These are phyloP conservation scores for Rhodotorula sp. DNA, from an alignment of 1,284 basidiomycete species.

Conservation along the genomic window DNA sequence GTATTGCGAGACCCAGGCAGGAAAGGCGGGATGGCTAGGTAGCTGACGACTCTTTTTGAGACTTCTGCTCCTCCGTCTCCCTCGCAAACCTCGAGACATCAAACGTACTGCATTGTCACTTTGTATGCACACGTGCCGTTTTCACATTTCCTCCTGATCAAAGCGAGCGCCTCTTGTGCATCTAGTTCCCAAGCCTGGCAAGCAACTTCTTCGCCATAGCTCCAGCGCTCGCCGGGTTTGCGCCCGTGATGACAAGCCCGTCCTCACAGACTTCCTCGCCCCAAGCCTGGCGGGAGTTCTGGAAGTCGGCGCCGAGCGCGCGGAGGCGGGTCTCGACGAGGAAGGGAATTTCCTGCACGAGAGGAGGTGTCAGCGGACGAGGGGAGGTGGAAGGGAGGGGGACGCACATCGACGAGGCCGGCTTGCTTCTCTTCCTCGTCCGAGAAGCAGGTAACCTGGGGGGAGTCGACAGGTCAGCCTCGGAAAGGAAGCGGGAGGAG, in stretches of 20 bases:
- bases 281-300: conserved; percentile 60
- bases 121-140: neutral
- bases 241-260: conserved; percentile 61
- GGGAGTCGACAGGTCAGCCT: conserved; percentile 25
- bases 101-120: too few species aligned
- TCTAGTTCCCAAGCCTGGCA: conserved; percentile 30
- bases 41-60: too few species aligned
- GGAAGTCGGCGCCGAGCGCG: conserved; percentile 63
- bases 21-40: too few species aligned
- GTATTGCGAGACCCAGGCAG: neutral
- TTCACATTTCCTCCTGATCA: neutral
- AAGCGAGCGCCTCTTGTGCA: neutral
- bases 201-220: conserved; percentile 57
- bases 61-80: too few species aligned
- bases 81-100: too few species aligned
- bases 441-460: conserved; percentile 64
- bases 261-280: conserved; percentile 54
- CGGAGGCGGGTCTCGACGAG: conserved; percentile 63
- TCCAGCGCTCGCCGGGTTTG: conserved; percentile 63
- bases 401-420: conserved; percentile 45
- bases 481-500: neutral
- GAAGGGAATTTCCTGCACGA: conserved; percentile 60
- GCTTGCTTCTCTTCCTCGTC: conserved; percentile 64
- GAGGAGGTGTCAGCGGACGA: conserved; percentile 18
- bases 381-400: neutral